Conservation (phyloP, 495 filamentous ascomycete species). For the Echria macrotheca region DNA sequence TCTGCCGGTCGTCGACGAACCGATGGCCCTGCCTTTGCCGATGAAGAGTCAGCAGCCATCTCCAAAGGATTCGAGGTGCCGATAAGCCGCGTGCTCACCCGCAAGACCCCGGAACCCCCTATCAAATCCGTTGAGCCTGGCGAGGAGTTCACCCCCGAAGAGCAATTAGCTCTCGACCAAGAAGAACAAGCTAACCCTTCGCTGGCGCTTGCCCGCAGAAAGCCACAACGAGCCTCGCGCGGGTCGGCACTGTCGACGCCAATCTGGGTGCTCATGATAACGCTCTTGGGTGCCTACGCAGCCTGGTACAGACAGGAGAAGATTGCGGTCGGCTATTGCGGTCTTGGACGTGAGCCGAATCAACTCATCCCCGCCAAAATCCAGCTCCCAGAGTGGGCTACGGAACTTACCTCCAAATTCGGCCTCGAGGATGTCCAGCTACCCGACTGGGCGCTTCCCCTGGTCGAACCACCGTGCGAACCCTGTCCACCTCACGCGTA, state of each 20-base stretch:
- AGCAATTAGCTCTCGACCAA: constrained; percentile 67
- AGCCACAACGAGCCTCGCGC: constrained; percentile 8
- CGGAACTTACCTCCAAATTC: constrained; percentile 32
- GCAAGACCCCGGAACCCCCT: constrained; percentile 21
- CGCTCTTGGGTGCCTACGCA: constrained; percentile 64
- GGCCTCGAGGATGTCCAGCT: constrained; percentile 33
- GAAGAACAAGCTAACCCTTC: constrained; percentile 45
- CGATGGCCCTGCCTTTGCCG: constrained; percentile 25
- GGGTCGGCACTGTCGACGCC: constrained; percentile 40
- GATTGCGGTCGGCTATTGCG: constrained; percentile 89
- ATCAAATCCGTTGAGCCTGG: constrained; percentile 47
- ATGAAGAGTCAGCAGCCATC: constrained; percentile 19
- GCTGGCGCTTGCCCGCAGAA: constrained; percentile 23
- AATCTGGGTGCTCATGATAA: constrained; percentile 60
- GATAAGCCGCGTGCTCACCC: constrained; percentile 16
- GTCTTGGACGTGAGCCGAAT: constrained; percentile 61
- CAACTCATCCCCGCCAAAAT: constrained; percentile 40
- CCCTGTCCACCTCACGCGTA: constrained; percentile 87
- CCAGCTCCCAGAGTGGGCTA: constrained; percentile 40
- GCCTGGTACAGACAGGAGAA: constrained; percentile 92
- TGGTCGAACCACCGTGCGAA: constrained; percentile 80
- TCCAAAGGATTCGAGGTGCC: constrained; percentile 49
- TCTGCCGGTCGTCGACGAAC: constrained; percentile 30
- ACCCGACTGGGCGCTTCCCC: constrained; percentile 54
- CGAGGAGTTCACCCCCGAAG: constrained; percentile 92